Conservation (phyloP, 192 early-diverging fungal species). For the Allomyces javanicus region DNA sequence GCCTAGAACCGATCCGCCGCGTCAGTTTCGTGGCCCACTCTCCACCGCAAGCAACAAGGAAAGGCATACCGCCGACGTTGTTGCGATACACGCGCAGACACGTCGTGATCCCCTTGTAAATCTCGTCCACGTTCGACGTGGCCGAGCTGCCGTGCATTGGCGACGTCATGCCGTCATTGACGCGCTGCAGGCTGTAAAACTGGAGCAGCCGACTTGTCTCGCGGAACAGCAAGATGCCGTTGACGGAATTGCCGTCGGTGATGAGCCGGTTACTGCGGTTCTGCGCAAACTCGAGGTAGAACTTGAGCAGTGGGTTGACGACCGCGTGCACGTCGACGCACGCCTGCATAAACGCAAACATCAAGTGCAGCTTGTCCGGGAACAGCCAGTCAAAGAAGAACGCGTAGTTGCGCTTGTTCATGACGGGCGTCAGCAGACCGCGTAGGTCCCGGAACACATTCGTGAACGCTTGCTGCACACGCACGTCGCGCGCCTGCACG, state of each 20-base stretch:
- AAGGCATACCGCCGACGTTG: not conserved
- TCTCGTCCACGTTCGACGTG: conserved; percentile 4
- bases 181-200: conserved; percentile 27
- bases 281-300: conserved; percentile 59
- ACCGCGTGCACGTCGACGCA: conserved; percentile 35
- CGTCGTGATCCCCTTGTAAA: conserved; percentile 19
- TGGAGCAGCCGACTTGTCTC: conserved; percentile 51
- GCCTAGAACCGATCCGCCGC: conserved; percentile 37
- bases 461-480: conserved; percentile 22
- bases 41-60: conserved; percentile 7
- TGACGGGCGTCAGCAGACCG: conserved; percentile 50
- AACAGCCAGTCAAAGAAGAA: conserved; percentile 78
- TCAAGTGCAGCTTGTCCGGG: conserved; percentile 39
- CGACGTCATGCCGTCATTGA: not conserved
- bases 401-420: conserved; percentile 30
- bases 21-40: conserved; percentile 58
- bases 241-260: conserved; percentile 68
- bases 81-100: not conserved
- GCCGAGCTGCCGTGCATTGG: not conserved
- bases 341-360: conserved; percentile 46
- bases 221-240: conserved; percentile 75
- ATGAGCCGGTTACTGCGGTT: conserved; percentile 58
- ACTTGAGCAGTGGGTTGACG: conserved; percentile 50
- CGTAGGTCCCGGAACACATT: conserved; percentile 56
- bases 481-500: not conserved